These are phyloP conservation scores for Neurospora sp. DNA, from an alignment of 495 filamentous ascomycete species.

Conservation along the genomic window DNA sequence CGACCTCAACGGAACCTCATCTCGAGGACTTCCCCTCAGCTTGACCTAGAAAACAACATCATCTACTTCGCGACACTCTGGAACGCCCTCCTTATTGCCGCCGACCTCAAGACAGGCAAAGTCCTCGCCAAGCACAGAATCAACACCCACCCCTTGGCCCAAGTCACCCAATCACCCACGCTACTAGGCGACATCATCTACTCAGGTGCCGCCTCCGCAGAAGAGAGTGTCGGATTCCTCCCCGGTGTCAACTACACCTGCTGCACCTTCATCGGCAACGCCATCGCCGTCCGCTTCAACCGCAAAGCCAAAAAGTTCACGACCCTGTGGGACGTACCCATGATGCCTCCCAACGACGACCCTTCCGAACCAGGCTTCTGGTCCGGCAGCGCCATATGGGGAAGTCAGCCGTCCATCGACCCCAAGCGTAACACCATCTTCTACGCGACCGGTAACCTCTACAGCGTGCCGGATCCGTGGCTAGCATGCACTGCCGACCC, in stretches of 20 bases:
- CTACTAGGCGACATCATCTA: conserved; percentile 19
- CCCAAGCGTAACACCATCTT: conserved; percentile 22
- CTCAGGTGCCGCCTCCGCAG: conserved; percentile 23
- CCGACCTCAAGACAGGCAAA: conserved; percentile 15
- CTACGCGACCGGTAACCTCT: conserved; percentile 30
- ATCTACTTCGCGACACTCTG: conserved; percentile 27
- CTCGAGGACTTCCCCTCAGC: conserved; percentile 20
- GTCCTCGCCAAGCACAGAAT: conserved; percentile 18
- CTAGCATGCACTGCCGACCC: conserved; percentile 17
- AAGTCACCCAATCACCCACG: conserved; percentile 22
- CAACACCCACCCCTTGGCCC: conserved; percentile 22
- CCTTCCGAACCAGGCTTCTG: conserved; percentile 9
- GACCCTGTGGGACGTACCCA: conserved; percentile 20
- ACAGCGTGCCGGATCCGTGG: conserved; percentile 13
- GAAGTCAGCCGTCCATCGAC: conserved; percentile 33
- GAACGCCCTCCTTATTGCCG: conserved; percentile 26
- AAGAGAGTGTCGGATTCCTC: conserved; percentile 13
- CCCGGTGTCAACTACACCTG: conserved; percentile 18
- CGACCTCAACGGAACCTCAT: no score
- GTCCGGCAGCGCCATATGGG: conserved; percentile 29
- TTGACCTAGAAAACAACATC: conserved; percentile 18
- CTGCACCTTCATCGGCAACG: conserved; percentile 28
- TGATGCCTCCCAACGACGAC: conserved; percentile 13
- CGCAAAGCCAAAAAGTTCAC: conserved; percentile 8
- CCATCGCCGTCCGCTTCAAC: conserved; percentile 19